Evolutionary conservation across 2,329 filamentous ascomycete genomes (phyloP).

Genomic region (Cryphonectria naterciae): DNA sequence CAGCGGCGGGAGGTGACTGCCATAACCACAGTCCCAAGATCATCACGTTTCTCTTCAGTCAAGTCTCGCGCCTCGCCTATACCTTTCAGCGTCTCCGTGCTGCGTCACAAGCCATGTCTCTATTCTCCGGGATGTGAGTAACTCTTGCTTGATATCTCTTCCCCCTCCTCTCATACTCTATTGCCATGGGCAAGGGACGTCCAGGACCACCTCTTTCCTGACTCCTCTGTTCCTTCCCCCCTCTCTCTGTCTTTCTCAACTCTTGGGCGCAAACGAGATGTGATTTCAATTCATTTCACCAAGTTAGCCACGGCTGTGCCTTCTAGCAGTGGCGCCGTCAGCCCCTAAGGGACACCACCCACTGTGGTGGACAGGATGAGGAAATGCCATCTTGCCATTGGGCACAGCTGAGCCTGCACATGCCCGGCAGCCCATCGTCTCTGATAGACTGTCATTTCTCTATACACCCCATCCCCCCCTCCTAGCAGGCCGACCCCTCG

Average conservation of each 20-base stretch:
- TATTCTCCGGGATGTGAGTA: constrained; percentile 67
- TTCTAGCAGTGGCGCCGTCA: not conserved
- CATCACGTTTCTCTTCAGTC: not conserved
- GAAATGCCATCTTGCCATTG: constrained; percentile 6
- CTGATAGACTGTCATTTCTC: constrained; percentile 12
- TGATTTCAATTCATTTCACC: not conserved
- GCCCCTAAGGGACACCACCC: not conserved
- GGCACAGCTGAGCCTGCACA: not conserved
- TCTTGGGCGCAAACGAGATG: not conserved
- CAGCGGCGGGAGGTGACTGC: not conserved
- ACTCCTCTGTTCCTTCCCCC: not conserved
- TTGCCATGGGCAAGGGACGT: not conserved
- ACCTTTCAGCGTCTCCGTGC: not conserved
- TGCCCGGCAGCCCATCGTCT: constrained; percentile 11
- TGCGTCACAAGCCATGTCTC: constrained; percentile 51
- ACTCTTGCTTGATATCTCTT: constrained; percentile 16
- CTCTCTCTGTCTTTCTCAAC: not conserved
- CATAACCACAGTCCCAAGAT: not conserved
- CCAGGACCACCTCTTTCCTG: not conserved
- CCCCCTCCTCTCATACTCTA: constrained; percentile 6
- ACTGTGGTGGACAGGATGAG: constrained; percentile 3
- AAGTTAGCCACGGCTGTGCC: constrained; percentile 3
- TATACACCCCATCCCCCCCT: not conserved
- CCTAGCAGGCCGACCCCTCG: not conserved
- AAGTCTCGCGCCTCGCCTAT: not conserved